Conservation (phyloP, 1,284 basidiomycete species). For the Apiotrichum siamense region DNA sequence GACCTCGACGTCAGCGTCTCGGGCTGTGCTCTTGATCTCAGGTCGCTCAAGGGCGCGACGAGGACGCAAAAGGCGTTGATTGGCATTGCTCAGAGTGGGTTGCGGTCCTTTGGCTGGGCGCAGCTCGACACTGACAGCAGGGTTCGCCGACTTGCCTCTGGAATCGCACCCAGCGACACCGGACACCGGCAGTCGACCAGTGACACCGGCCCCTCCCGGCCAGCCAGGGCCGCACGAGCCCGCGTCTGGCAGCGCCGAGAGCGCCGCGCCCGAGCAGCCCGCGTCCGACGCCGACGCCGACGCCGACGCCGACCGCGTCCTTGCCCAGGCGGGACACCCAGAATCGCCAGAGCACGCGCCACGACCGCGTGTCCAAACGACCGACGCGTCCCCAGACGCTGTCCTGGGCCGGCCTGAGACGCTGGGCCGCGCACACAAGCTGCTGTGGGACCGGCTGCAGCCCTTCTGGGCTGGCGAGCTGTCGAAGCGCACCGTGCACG, state of each 20-base stretch:
- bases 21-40: background rate
- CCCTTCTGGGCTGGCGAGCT: background rate
- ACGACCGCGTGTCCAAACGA: background rate
- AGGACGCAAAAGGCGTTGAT: background rate
- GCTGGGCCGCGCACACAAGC: background rate
- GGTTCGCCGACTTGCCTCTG: background rate
- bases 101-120: background rate
- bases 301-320: background rate
- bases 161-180: no score
- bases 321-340: background rate
- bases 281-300: background rate
- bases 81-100: background rate
- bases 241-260: no score
- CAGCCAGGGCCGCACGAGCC: no score
- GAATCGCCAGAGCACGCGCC: background rate
- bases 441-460: background rate
- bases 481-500: background rate
- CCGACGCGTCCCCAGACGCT: background rate
- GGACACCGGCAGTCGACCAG: no score
- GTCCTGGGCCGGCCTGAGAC: no score
- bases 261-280: background rate
- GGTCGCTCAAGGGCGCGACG: background rate
- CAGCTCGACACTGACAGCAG: background rate
- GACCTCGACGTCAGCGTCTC: background rate
- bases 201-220: no score